These are phyloP conservation scores for Saturnispora zaruensis DNA, from an alignment of 805 yeast genomes.

Conservation along the genomic window DNA sequence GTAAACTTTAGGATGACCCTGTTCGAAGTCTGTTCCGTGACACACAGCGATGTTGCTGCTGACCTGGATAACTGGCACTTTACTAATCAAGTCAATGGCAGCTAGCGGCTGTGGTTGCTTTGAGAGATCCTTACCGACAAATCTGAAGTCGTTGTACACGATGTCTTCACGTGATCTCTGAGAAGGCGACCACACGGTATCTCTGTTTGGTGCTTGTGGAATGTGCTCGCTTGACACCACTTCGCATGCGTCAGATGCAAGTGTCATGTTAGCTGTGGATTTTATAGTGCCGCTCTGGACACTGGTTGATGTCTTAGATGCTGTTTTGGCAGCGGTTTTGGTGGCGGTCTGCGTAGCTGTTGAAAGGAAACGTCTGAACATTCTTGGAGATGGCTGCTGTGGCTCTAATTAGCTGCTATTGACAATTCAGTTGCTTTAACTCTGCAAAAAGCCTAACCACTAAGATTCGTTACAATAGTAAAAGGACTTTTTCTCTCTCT, in stretches of 20 bases:
- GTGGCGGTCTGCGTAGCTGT: conserved; percentile 13
- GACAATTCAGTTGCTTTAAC: not conserved
- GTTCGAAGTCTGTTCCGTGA: conserved; percentile 69
- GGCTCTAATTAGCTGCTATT: not conserved
- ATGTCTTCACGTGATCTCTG: conserved; percentile 56
- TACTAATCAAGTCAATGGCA: conserved; percentile 73
- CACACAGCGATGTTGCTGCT: conserved; percentile 63
- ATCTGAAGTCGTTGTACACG: conserved; percentile 48
- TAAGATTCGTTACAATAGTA: not conserved
- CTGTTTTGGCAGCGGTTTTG: conserved; percentile 11
- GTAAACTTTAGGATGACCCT: conserved; percentile 78
- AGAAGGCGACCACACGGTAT: conserved; percentile 58
- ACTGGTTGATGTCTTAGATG: conserved; percentile 10
- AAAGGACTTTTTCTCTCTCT: not conserved
- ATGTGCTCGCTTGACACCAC: conserved; percentile 14
- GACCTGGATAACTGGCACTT: conserved; percentile 61
- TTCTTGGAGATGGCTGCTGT: not conserved
- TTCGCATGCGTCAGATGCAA: conserved; percentile 11
- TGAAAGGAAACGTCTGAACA: conserved; percentile 12
- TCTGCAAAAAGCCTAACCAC: not conserved
- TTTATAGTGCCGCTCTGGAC: conserved; percentile 2
- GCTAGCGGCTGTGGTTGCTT: conserved; percentile 74
- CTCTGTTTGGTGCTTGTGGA: conserved; percentile 69
- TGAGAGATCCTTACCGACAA: conserved; percentile 59
- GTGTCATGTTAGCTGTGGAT: conserved; percentile 5